Evolutionary conservation across 139 green algal genomes (phyloP).

Genomic region (Asterochloris erici): DNA sequence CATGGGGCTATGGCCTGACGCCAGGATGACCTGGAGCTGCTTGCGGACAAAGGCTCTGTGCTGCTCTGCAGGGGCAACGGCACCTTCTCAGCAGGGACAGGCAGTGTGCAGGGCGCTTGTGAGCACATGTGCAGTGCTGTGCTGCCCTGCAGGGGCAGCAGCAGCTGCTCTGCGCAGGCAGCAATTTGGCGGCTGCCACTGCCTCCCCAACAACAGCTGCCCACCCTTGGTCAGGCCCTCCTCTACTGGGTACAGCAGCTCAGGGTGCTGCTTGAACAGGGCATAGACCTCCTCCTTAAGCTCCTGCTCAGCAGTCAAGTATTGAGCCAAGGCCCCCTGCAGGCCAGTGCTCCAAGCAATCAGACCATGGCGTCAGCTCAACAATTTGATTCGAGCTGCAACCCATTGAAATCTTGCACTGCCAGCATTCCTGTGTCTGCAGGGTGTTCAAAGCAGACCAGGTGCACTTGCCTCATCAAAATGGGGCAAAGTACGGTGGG

Average conservation of each 20-base stretch:
- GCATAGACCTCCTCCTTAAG: conserved; percentile 49
- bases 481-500: too few species aligned
- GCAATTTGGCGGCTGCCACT: not conserved
- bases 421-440: not conserved
- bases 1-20: conserved; percentile 63
- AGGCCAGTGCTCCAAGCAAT: conserved; percentile 28
- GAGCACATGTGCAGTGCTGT: not conserved
- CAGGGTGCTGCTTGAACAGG: conserved; percentile 60
- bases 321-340: conserved; percentile 39
- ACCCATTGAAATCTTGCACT: not conserved
- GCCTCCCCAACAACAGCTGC: not conserved
- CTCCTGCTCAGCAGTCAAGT: conserved; percentile 28
- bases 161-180: not conserved
- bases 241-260: conserved; percentile 62
- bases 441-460: too few species aligned
- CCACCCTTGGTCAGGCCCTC: conserved; percentile 72
- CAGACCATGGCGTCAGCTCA: not conserved
- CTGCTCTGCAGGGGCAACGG: conserved; percentile 52
- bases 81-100: too few species aligned
- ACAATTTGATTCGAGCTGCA: not conserved
- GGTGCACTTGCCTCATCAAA: too few species aligned
- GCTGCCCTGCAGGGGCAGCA: not conserved
- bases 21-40: conserved; percentile 53
- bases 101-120: too few species aligned
- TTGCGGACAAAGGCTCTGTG: conserved; percentile 71